Evolutionary conservation across 1,139 yeast species (phyloP), one percentile per base, ranked within the genome.

Genomic region (Magnusiomyces sp.): DNA sequence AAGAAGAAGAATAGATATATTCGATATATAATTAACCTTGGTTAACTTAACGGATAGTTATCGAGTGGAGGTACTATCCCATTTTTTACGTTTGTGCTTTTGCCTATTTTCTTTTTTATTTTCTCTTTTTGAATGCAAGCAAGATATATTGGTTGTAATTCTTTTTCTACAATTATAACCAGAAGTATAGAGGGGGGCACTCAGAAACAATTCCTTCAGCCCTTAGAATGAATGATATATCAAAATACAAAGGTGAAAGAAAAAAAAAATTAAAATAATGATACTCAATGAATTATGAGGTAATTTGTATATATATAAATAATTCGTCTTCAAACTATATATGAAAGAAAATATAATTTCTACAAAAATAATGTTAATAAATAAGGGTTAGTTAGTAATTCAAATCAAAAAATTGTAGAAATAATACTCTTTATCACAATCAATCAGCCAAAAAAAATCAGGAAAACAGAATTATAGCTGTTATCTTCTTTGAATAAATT

Each of bases 1-100:
- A 81, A 62, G 90, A 82, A 53, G 77, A 49, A 42, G 54, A 53
- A 39, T 14, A 31, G 11, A 23, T 7, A 5, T 23, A 23, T 23
- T 23, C 29, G 7, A 23, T 23, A 23, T 23, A 23, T 4, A 23
- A 4, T 23, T 5, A 5, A 23, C 4, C 7, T 7, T 23, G 29
- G 7, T 23, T 5, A 23, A 23, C 7, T 23, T 23, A 5, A 5
- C 4, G 6, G 7, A 23, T 23, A 23, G 29, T 7, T 7, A 23
- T 7, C 4, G 7, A 23, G 29, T 23, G 29, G 29, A 5, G 7
- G 29, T 23, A 23, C 29, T 23, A 7, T 23, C n/a, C n/a, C n/a
- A n/a, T 23, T 4, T 23, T 23, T 7, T 23, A 4, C 29, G 7
- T 23, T 23, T 23, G 7, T 23, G 29, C 29, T n/a, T n/a, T n/a